These are phyloP conservation scores for Xylaria multiplex DNA, from an alignment of 2,329 filamentous ascomycete genomes.

Conservation along the genomic window DNA sequence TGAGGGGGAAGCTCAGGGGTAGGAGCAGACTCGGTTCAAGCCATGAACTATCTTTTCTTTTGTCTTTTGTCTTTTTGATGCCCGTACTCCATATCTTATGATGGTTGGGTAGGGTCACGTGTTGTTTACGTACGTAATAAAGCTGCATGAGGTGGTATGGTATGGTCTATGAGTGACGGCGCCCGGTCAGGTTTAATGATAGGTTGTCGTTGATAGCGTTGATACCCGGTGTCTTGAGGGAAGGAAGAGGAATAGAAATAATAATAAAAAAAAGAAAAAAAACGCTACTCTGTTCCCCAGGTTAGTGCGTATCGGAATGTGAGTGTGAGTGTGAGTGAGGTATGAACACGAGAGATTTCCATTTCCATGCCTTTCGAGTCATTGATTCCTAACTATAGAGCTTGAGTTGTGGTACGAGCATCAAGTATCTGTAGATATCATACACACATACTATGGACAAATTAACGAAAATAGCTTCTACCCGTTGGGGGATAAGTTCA, in stretches of 20 bases:
- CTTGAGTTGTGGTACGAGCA: not conserved
- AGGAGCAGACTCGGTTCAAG: not conserved
- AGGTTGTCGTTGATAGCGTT: conserved; percentile 25
- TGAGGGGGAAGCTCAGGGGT: not conserved
- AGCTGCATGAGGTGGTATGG: conserved; percentile 14
- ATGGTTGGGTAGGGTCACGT: not conserved
- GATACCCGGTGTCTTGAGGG: conserved; percentile 28
- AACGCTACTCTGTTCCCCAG: not conserved
- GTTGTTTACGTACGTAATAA: conserved; percentile 28
- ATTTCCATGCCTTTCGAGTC: not conserved
- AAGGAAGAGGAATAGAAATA: not conserved
- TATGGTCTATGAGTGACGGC: conserved; percentile 14
- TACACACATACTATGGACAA: not conserved
- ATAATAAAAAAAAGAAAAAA: conserved; percentile 15
- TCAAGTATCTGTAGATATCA: not conserved
- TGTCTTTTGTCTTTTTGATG: conserved; percentile 21
- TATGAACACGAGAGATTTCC: not conserved
- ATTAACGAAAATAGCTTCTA: no score
- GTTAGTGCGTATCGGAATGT: not conserved
- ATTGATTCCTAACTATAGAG: not conserved
- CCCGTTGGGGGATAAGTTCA: no score
- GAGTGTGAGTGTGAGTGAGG: not conserved
- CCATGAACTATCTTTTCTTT: conserved; percentile 18
- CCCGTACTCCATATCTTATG: not conserved
- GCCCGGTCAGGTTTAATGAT: conserved; percentile 15